Base-by-base conservation (phyloP, 1,284 basidiomycete genomes). In the Entoloma clypeatum region DNA sequence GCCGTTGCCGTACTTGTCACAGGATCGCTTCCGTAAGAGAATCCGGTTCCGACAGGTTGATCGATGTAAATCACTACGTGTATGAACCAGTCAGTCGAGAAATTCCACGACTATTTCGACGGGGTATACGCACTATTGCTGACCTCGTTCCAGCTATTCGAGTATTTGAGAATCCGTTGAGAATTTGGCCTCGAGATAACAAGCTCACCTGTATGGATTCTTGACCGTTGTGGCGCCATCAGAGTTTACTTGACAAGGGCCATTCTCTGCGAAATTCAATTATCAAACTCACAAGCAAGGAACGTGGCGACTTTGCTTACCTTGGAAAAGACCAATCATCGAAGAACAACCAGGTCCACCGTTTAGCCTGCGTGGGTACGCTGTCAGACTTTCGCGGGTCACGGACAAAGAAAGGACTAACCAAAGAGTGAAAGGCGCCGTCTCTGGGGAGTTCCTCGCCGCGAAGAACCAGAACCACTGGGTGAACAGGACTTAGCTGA, bases 401-500 rank as follows among this genome's bases (percentile, higher is more conserved):
- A 9, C 40, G 22, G 14, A 37, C 45, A 22, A 44, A 39, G 7
- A 30, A 44, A 43, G 35, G 11, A 39, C 62, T 14, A 41, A 79
- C 81, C 81, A 84, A 17, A 84, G 62, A 2, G 81, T 79, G 51
- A 85, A 78, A 0, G 80, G 80, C 0, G 79, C 79, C 1, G 70
- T 78, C 43, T 79, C 71, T 0, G 80, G 75, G 4, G 68, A 63
- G 14, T 75, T 55, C 7, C 81, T 68, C 3, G 81, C 71, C 51
- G 78, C 81, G 41, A 84, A 84, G 58, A 84, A 84, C 80, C 81
- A 84, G 55, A 82, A 82, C 77, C 78, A 82, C 77, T 77, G 41
- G 9, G 22, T 13, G 14, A 13, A 36, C 6, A 37, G 29, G 40
- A 13, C 24, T n/a, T n/a, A 16, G 23, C 21, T 2, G 14, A 14